Conservation (phyloP, 306 rosid species). For the Gleditsia sinensis region DNA sequence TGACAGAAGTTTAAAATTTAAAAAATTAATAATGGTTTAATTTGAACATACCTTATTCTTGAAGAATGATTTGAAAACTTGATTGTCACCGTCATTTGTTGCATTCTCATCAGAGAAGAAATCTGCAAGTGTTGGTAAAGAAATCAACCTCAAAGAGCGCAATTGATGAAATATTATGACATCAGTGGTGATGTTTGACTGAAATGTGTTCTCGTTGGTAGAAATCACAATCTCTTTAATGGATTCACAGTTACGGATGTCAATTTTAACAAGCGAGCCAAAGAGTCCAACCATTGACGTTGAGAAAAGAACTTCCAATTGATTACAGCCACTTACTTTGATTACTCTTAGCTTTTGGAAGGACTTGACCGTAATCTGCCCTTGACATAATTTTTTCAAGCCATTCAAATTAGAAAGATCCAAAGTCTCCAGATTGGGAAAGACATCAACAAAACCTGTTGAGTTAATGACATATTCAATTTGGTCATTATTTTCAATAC, state of each 20-base stretch:
- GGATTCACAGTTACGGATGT: not conserved
- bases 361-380: not conserved
- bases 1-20: too few species aligned
- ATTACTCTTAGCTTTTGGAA: not conserved
- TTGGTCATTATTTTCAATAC: not conserved
- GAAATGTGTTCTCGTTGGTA: not conserved
- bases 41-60: not conserved
- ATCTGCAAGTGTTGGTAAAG: not conserved
- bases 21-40: too few species aligned
- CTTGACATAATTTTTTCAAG: not conserved
- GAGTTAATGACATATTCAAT: not conserved
- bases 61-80: not conserved
- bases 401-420: not conserved
- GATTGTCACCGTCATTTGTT: not conserved
- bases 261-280: not conserved
- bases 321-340: not conserved
- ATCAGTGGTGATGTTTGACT: not conserved
- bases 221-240: not conserved
- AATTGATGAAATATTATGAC: not conserved
- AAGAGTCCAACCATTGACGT: not conserved
- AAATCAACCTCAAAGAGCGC: not conserved
- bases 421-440: not conserved
- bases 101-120: not conserved
- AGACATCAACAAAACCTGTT: not conserved
- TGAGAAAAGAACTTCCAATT: not conserved